Evolutionary conservation across 768 basidiomycete genomes (phyloP).

Genomic region (Tylopilus vinaceipallidus): DNA sequence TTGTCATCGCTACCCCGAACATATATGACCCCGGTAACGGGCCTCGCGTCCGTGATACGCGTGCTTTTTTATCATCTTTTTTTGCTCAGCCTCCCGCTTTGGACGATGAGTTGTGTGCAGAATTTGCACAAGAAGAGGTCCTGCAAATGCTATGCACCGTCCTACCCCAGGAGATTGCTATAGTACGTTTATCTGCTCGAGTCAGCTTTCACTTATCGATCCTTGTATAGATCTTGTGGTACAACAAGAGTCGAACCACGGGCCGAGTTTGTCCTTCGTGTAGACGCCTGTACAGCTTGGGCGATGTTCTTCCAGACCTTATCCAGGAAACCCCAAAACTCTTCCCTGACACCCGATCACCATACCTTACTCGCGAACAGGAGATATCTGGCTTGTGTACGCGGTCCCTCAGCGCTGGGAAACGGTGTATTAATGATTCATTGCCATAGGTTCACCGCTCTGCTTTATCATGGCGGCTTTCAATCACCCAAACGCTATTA

Average conservation of each 20-base stretch:
- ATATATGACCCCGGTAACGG: constrained; percentile 80
- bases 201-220: neutral
- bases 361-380: constrained; percentile 56
- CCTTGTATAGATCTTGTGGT: constrained; percentile 65
- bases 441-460: constrained; percentile 61
- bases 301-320: constrained; percentile 59
- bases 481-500: constrained; percentile 61
- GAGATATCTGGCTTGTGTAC: constrained; percentile 74
- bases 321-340: constrained; percentile 24
- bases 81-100: constrained; percentile 66
- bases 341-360: constrained; percentile 27
- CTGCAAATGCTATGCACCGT: constrained; percentile 68
- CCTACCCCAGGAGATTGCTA: constrained; percentile 67
- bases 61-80: constrained; percentile 61
- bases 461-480: constrained; percentile 75
- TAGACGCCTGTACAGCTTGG: constrained; percentile 65
- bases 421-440: constrained; percentile 1
- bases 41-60: constrained; percentile 66
- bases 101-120: constrained; percentile 67
- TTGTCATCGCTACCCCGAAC: constrained; percentile 48
- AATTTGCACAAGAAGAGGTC: constrained; percentile 75
- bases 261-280: constrained; percentile 80
- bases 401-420: constrained; percentile 23
- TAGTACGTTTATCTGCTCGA: constrained; percentile 44
- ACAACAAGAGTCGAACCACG: constrained; percentile 74